Conservation (phyloP, 768 basidiomycete genomes). For the Gyrodon lividus region DNA sequence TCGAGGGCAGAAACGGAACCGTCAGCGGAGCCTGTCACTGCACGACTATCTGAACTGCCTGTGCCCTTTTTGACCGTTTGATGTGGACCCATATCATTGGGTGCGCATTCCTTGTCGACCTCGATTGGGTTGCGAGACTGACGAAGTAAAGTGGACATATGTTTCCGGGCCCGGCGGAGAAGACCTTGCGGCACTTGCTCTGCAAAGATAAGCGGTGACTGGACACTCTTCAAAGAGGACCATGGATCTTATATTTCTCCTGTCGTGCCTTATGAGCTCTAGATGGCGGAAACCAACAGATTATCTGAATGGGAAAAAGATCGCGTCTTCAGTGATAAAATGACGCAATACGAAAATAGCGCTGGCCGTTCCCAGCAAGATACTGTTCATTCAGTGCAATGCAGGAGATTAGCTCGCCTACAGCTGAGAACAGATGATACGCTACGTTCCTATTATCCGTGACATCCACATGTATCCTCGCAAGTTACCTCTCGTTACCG, state of each 20-base stretch:
- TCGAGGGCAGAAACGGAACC: background rate
- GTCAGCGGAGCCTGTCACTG: background rate
- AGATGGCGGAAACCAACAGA: no score
- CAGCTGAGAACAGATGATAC: slow-evolving; percentile 21
- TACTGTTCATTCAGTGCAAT: background rate
- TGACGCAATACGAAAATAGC: slow-evolving; percentile 22
- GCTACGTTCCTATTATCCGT: slow-evolving; percentile 14
- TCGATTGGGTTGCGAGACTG: background rate
- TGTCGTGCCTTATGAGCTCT: background rate
- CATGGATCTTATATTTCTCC: background rate
- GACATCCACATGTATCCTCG: slow-evolving; percentile 14
- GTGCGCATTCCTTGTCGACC: background rate
- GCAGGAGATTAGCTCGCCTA: slow-evolving; percentile 8
- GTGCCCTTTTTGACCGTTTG: background rate
- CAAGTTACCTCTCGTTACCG: slow-evolving; percentile 40
- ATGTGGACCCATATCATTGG: background rate
- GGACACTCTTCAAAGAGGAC: background rate
- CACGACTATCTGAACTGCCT: background rate
- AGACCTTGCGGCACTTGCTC: background rate
- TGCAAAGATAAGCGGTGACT: background rate
- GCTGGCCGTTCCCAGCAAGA: background rate
- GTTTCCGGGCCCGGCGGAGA: background rate
- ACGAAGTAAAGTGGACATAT: slow-evolving; percentile 4
- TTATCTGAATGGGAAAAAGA: background rate
- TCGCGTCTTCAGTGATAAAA: slow-evolving; percentile 22